Conservation (phyloP, 2,329 filamentous ascomycete species). For the Fusarium circinatum region DNA sequence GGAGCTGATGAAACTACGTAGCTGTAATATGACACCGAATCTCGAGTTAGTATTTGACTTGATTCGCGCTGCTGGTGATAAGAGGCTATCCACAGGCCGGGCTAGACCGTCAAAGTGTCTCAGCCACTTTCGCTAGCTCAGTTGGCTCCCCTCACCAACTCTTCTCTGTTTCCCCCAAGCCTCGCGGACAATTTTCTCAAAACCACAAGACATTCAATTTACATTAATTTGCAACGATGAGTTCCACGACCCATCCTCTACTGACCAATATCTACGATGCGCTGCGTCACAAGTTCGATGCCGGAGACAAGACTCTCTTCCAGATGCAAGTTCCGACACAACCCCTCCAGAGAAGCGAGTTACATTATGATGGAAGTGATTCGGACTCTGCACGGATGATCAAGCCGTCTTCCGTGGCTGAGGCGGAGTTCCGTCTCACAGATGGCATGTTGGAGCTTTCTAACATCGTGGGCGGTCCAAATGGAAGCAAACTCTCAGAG, state of each 20-base stretch:
- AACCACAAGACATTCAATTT: too few relatives aligned
- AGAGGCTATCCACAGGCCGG: too few relatives aligned
- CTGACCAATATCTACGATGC: not conserved
- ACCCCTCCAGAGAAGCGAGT: fast-evolving
- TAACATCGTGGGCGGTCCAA: not conserved
- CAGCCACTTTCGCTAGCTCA: too few relatives aligned
- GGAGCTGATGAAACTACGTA: too few relatives aligned
- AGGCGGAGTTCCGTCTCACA: not conserved
- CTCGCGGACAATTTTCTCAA: too few relatives aligned
- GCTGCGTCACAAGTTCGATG: not conserved
- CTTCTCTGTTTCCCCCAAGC: too few relatives aligned
- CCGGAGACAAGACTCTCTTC: not conserved
- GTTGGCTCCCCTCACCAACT: too few relatives aligned
- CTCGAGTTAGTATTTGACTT: too few relatives aligned
- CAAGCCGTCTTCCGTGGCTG: not conserved
- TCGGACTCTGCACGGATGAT: not conserved
- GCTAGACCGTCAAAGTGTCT: too few relatives aligned
- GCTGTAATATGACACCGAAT: too few relatives aligned
- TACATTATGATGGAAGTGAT: not conserved
- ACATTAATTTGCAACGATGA: not conserved
- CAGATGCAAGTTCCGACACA: not conserved
- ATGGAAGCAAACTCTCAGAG: not conserved
- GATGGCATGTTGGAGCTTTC: not conserved
- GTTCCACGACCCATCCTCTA: not conserved
- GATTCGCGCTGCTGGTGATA: too few relatives aligned